phyloP scores from a whole-genome alignment of 345 rosid genomes.

The Euphorbia lathyris region DNA sequence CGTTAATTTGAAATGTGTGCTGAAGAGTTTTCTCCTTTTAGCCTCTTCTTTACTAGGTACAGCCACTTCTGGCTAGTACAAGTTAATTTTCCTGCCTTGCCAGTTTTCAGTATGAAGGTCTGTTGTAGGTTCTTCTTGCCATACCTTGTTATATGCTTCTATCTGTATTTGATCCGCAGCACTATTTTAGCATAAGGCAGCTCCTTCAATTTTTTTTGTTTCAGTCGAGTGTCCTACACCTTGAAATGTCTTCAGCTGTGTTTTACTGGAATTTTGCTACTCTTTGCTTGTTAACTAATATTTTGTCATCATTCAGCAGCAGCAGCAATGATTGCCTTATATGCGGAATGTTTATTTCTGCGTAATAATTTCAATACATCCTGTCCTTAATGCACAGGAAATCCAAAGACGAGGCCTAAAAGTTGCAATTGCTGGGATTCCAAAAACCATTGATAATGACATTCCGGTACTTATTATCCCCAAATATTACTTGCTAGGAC shows the following conservation, averaged over 20 bases:
- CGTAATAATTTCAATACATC: constrained; percentile 7
- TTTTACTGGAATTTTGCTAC: neutral
- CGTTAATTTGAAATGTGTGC: neutral
- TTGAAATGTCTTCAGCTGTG: neutral
- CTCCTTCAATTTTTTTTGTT: neutral
- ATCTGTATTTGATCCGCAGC: neutral
- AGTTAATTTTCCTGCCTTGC: neutral
- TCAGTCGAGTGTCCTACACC: neutral
- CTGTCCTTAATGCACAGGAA: constrained; percentile 46
- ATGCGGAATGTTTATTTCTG: neutral
- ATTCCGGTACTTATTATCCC: constrained; percentile 56
- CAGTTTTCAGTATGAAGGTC: neutral
- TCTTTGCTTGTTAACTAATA: neutral
- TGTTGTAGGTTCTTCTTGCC: neutral
- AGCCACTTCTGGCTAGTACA: neutral
- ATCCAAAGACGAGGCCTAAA: constrained; percentile 73
- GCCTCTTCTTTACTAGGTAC: neutral
- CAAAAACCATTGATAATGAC: constrained; percentile 92
- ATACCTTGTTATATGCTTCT: neutral
- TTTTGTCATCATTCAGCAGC: neutral
- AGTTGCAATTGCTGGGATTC: constrained; percentile 82
- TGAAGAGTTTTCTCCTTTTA: neutral
- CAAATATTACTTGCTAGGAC: constrained; percentile 13
- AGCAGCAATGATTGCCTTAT: neutral
- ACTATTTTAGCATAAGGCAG: neutral